Base-by-base conservation (phyloP, 2,329 filamentous ascomycete species). In the Cordyceps fumosorosea region DNA sequence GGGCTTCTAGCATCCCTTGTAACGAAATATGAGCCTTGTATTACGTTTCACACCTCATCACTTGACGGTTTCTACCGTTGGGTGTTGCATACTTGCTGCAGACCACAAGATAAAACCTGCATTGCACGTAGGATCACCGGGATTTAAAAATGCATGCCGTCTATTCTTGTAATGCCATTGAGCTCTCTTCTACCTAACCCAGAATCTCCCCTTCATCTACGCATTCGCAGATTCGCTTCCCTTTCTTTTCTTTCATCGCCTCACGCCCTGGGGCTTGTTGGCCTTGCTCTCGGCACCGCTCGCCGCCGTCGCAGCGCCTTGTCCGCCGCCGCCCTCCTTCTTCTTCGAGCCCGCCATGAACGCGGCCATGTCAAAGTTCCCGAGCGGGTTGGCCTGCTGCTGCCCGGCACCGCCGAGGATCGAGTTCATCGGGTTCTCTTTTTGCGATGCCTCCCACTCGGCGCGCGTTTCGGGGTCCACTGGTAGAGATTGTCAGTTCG, bases 401-500 rank as follows among this genome's bases (percentile, higher is more conserved):
- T 70, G 67, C 16, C 70, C 71, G 37, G 67, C 67, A 61, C 73
- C 73, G 24, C 76, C 78, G 64, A 85, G 78, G 68, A 85, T 69
- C 71, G 84, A 80, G 65, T 81, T 82, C 67, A 93, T 79, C 1
- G 89, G 85, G 67, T 85, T 87, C 65, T 85, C 84, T 77, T 92
- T 91, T 74, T 95, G 91, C 71, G 91, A 88, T 70, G 91, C 90
- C 74, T 97, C 92, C 72, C 95, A 96, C 73, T 98, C 95, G 69
- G 90, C 91, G 69, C 88, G 88, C 77, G 91, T 89, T 75, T 99
- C 95, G n/a, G 91, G 91, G 73, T 98, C 95, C 93, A 99, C 93
- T 97, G 70, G 44, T n/a, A 11, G 5, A 29, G 29, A 29, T 18
- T 12, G 67, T 56, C 50, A 52, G 26, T 29, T 8, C n/a, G n/a